Base-by-base conservation (phyloP, 306 rosid species). In the Cicer yamashitae region DNA sequence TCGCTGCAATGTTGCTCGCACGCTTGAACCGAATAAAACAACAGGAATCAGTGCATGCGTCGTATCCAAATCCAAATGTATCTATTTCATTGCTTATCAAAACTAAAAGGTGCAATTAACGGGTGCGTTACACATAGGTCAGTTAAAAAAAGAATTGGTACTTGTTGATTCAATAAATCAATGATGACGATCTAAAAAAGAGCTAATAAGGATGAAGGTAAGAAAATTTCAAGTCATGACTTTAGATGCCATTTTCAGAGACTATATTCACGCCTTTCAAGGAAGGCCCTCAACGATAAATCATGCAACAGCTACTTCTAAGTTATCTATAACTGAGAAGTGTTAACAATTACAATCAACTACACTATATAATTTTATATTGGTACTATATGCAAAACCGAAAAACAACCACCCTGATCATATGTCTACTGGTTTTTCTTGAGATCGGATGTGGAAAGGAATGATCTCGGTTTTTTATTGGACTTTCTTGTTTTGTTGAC, bases 401-500 rank as follows among this genome's bases (percentile, higher is more conserved):
- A 46, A 76, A 53, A 67, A 81, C 65, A 74, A 74, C 78, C 69
- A 17, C 66, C 67, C 70, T 77, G 77, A 70, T 81, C 69, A 8
- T 30, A 30, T 22, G 66, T 63, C 79, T 85, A 93, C 60, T 84
- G 97, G 82, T 82, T 86, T 86, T 93, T 93, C 90, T 91, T 91
- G 59, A 61, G 77, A 56, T 52, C 74, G 56, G 89, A 82, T 70
- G 79, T 77, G 81, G 92, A 77, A 82, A 76, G 62, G 39, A 89
- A 74, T 13, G 89, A 47, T 70, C 71, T 79, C 1, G 65, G 75
- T 61, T 84, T 87, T 60, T 86, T 75, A 65, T 64, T 78, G 38
- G 87, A 79, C 38, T 84, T 71, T 86, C 84, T 83, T 46, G 85
- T 85, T 74, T 74, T 74, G 40, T 44, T 44, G 39, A 7, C 17